Conservation (phyloP, 345 rosid species). For the Gossypium mustelinum region DNA sequence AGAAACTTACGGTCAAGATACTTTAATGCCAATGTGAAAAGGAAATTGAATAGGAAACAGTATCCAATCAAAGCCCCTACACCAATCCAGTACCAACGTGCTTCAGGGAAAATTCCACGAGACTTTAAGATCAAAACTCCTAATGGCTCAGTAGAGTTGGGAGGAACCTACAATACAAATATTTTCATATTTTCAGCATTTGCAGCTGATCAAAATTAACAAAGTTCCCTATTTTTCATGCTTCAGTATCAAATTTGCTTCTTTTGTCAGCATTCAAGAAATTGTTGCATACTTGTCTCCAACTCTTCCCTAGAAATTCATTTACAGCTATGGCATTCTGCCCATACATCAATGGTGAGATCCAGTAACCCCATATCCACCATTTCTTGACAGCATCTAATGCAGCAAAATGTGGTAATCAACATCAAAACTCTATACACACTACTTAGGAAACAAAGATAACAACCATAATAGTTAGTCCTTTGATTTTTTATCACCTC, state of each 20-base stretch:
- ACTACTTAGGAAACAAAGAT: neutral
- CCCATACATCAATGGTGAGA: constrained; percentile 58
- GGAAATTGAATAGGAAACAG: constrained; percentile 53
- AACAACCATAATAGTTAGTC: neutral
- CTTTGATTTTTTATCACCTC: constrained; percentile 26
- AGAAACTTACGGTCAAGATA: constrained; percentile 64
- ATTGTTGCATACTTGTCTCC: constrained; percentile 47
- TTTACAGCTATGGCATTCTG: constrained; percentile 58
- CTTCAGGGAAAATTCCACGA: constrained; percentile 62
- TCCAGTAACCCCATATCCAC: constrained; percentile 76
- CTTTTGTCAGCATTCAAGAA: neutral
- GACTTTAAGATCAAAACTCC: constrained; percentile 63
- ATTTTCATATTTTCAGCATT: neutral
- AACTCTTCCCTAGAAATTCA: constrained; percentile 56
- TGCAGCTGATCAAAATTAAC: neutral
- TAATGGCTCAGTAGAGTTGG: constrained; percentile 52
- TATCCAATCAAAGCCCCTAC: constrained; percentile 61
- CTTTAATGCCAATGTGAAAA: constrained; percentile 58
- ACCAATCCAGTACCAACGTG: constrained; percentile 88
- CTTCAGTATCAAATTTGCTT: neutral
- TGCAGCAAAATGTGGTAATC: constrained; percentile 11
- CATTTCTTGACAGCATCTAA: constrained; percentile 46
- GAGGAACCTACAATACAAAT: constrained; percentile 38
- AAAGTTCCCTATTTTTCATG: neutral
- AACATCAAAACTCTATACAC: constrained; percentile 15